Evolutionary conservation across 2,329 filamentous ascomycete genomes (phyloP).

Genomic region (Arthrobotrys sphaeroides): DNA sequence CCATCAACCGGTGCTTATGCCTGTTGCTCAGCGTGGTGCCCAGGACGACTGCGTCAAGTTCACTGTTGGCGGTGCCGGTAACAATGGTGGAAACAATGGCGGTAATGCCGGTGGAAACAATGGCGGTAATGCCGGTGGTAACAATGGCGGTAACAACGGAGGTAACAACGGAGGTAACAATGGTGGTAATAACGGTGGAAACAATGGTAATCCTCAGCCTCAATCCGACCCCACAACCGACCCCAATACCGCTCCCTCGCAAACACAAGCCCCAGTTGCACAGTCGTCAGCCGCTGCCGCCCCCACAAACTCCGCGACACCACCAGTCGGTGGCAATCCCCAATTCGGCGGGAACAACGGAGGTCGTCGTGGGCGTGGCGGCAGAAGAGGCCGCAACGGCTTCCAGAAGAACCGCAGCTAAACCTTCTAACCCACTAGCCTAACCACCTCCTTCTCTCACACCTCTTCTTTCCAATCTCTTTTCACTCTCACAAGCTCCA

Average conservation of each 20-base stretch:
- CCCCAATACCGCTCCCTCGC: slow-evolving; percentile 14
- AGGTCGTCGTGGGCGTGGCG: slow-evolving; percentile 8
- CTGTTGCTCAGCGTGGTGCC: slow-evolving; percentile 67
- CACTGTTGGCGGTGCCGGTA: slow-evolving; percentile 60
- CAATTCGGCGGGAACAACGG: neutral
- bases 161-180: slow-evolving; percentile 2
- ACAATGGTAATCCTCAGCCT: slow-evolving; percentile 17
- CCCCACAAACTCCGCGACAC: neutral
- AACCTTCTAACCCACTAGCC: slow-evolving; percentile 21
- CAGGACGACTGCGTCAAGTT: slow-evolving; percentile 68
- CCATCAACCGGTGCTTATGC: slow-evolving; percentile 70
- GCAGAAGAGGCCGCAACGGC: slow-evolving; percentile 6
- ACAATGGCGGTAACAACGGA: slow-evolving; percentile 1
- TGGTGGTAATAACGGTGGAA: slow-evolving; percentile 13
- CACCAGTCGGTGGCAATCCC: neutral
- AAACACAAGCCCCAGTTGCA: neutral
- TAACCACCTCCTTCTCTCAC: slow-evolving; percentile 1
- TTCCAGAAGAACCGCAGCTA: slow-evolving; percentile 12
- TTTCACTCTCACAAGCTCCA: slow-evolving; percentile 17
- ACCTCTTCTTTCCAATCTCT: slow-evolving; percentile 13
- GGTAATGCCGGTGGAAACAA: slow-evolving; percentile 18
- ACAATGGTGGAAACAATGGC: neutral
- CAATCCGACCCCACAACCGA: slow-evolving; percentile 30
- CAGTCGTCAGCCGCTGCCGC: neutral
- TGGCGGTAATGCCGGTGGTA: slow-evolving; percentile 19